Evolutionary conservation across 345 rosid genomes (phyloP), one percentile per base, ranked within the genome.

Genomic region (Atalantia buxifolia): DNA sequence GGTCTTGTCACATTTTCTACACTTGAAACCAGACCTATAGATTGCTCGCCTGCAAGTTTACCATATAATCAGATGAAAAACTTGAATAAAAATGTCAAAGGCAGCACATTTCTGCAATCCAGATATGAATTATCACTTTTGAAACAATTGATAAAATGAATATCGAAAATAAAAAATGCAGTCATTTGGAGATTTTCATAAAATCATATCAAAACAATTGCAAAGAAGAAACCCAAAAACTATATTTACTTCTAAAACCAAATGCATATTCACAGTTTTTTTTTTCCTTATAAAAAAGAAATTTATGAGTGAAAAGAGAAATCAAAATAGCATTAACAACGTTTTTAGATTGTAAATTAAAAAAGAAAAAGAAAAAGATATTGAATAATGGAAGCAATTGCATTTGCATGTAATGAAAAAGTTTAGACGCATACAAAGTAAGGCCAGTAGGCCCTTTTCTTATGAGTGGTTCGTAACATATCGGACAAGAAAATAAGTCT

Each of bases 401-500:
- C 53, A 48, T 48, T 40, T 13, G 53, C 53, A 48, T 48, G 53
- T 48, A 10, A 48, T 48, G 53, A 19, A 53, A 18, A 45, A 69
- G 12, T 13, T n/a, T 42, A 22, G 31, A 19, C 24, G 90, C 97
- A 82, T 89, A 96, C 98, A 91, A 82, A 85, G 91, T 93, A 22
- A 93, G 83, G 88, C 99, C 98, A 48, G 95, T 75, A 76, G 97
- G 98, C 14, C 98, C 99, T 89, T 90, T 92, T 83, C 97, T 91
- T 80, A 89, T 72, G 57, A 93, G 89, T 27, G 97, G 95, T 78
- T 94, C 89, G 75, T 91, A 96, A 68, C 99, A 93, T 25, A 92
- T 87, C 40, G 98, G 97, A 74, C 98, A 96, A 13, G 95, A 89
- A 57, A 96, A 93, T 45, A 89, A 83, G 64, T 90, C 91, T 48